A percentile compares a stretch with the other conserved stretches of the same genome.
Evolutionary conservation across 768 basidiomycete species (phyloP).

Genomic region (Naganishia onofrii): DNA sequence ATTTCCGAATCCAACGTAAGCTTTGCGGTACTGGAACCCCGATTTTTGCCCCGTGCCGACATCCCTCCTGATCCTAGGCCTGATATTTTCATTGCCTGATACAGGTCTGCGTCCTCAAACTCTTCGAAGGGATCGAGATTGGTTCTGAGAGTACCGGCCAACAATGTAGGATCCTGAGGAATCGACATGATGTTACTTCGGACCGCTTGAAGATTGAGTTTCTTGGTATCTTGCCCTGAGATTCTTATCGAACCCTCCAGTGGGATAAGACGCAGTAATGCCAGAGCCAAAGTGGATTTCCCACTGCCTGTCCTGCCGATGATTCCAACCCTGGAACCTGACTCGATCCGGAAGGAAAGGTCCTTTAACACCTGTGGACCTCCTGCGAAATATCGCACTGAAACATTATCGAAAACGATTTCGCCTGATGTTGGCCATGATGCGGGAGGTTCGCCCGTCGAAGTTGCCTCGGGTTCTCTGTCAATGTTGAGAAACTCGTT

Average conservation of each 20-base stretch:
- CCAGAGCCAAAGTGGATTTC: slow-evolving; percentile 56
- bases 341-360: slow-evolving; percentile 61
- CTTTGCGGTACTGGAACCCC: slow-evolving; percentile 7
- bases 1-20: slow-evolving; percentile 51
- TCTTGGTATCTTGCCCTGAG: slow-evolving; percentile 58
- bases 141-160: slow-evolving; percentile 61
- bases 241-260: slow-evolving; percentile 61
- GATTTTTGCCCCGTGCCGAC: not conserved
- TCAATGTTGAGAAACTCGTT: slow-evolving; percentile 62
- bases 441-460: slow-evolving; percentile 60
- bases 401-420: slow-evolving; percentile 59
- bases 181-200: slow-evolving; percentile 65
- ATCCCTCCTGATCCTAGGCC: slow-evolving; percentile 46
- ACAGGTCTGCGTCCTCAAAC: slow-evolving; percentile 60
- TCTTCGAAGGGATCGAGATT: slow-evolving; percentile 65
- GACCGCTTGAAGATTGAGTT: slow-evolving; percentile 61
- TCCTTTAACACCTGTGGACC: slow-evolving; percentile 65
- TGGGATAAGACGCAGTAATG: slow-evolving; percentile 61
- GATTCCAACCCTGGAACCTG: slow-evolving; percentile 64
- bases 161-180: slow-evolving; percentile 61
- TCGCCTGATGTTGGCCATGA: slow-evolving; percentile 65
- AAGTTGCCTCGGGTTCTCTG: slow-evolving; percentile 57
- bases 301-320: slow-evolving; percentile 65
- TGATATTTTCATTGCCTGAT: slow-evolving; percentile 58
- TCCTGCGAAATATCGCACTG: slow-evolving; percentile 60